These are phyloP conservation scores for Chaetomium sp. DNA, from an alignment of 2,329 filamentous ascomycete species.

Conservation along the genomic window DNA sequence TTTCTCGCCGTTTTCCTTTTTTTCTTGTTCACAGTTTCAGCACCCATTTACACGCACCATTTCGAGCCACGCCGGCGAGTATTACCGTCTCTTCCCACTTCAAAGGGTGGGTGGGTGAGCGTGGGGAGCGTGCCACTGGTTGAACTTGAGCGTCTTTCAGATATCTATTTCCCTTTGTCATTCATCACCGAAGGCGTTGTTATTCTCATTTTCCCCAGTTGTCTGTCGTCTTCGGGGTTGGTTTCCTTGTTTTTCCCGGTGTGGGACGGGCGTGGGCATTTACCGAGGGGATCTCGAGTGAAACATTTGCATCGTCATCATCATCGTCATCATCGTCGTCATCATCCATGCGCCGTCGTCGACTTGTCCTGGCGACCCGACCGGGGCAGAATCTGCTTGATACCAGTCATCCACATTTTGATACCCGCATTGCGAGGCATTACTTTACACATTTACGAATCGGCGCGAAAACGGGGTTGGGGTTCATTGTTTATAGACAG, in stretches of 20 bases:
- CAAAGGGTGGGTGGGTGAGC: neutral
- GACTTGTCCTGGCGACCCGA: conserved; percentile 12
- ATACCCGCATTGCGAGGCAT: conserved; percentile 18
- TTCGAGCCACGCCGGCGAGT: no score
- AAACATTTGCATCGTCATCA: neutral
- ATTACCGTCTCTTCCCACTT: neutral
- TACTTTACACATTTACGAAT: conserved; percentile 6
- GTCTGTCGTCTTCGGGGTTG: no score
- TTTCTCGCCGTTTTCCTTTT: neutral
- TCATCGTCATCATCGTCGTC: no score
- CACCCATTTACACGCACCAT: no score
- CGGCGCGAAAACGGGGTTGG: conserved; percentile 7
- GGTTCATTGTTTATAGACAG: conserved; percentile 11
- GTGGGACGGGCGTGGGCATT: neutral
- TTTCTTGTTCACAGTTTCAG: neutral
- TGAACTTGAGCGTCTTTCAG: no score
- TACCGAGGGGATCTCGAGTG: neutral
- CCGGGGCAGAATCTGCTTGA: conserved; percentile 4
- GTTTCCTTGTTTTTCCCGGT: neutral
- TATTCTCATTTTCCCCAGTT: no score
- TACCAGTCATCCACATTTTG: neutral
- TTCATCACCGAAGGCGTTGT: conserved; percentile 9
- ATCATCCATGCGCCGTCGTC: conserved; percentile 6
- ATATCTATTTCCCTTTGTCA: neutral
- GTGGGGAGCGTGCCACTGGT: neutral